A percentile compares a stretch with the other conserved stretches of the same genome.
Evolutionary conservation across 805 yeast species (phyloP).

Genomic region (Candida pseudofarinosa): DNA sequence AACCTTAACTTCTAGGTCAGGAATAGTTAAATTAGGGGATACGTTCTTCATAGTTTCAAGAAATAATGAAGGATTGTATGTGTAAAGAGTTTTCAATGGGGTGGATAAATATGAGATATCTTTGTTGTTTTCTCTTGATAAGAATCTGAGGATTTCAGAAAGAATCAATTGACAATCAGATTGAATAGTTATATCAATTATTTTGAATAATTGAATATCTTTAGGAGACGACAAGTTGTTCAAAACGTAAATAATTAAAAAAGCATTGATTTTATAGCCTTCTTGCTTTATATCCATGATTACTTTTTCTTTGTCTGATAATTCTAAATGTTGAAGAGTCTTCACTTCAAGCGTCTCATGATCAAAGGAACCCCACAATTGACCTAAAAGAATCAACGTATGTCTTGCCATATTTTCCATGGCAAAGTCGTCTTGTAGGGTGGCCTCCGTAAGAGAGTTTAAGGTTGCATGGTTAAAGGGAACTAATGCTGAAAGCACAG

Average conservation of each 20-base stretch:
- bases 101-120: background rate
- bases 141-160: background rate
- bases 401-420: slow-evolving; percentile 23
- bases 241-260: slow-evolving; percentile 26
- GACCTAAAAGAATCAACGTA: slow-evolving; percentile 38
- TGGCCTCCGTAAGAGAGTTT: slow-evolving; percentile 29
- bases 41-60: slow-evolving; percentile 13
- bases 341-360: slow-evolving; percentile 7
- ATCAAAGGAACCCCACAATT: slow-evolving; percentile 28
- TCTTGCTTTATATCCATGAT: slow-evolving; percentile 17
- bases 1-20: slow-evolving; percentile 51
- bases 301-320: slow-evolving; percentile 4
- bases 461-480: slow-evolving; percentile 44
- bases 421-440: slow-evolving; percentile 22
- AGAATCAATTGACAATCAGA: background rate
- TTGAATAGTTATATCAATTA: background rate
- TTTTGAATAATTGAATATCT: too few relatives aligned
- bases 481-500: slow-evolving; percentile 72
- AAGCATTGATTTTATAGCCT: slow-evolving; percentile 26
- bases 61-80: slow-evolving; percentile 17
- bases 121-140: background rate
- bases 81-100: background rate
- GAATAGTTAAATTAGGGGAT: slow-evolving; percentile 15
- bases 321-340: slow-evolving; percentile 17
- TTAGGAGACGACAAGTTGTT: slow-evolving; percentile 16